A percentile compares a stretch with the other conserved stretches of the same genome.
Conservation (phyloP, 192 early-diverging fungal genomes). For the Mortierella antarctica region DNA sequence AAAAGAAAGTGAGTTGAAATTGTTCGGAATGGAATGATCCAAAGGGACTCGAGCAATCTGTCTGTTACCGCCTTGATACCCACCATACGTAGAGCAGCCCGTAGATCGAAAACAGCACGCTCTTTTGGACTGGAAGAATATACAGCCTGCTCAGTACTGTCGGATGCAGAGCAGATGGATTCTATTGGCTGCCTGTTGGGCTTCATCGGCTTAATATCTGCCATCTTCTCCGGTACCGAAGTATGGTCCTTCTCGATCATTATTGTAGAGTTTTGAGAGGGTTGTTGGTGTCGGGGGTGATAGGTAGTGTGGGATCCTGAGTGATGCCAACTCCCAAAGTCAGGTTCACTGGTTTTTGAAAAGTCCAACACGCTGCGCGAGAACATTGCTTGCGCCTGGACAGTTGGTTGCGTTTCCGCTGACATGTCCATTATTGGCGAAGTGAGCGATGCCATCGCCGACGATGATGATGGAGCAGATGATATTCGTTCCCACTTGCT, state of each 20-base stretch:
- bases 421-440: neutral
- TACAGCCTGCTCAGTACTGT: too few relatives aligned
- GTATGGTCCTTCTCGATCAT: too few relatives aligned
- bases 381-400: neutral
- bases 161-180: too few relatives aligned
- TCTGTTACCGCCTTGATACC: neutral
- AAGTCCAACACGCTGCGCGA: slow-evolving; percentile 13
- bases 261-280: neutral
- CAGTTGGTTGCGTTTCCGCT: neutral
- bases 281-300: neutral
- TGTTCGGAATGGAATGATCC: neutral
- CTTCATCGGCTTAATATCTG: too few relatives aligned
- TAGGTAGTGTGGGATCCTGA: neutral
- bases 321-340: neutral
- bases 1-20: neutral
- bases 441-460: neutral
- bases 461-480: neutral
- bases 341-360: slow-evolving; percentile 1
- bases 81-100: neutral
- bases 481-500: neutral
- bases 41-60: neutral
- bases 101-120: neutral
- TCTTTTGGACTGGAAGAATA: too few relatives aligned
- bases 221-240: too few relatives aligned
- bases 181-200: too few relatives aligned